Conservation (phyloP, 164 flowering plant genomes). For the Dillenia turbinata region DNA sequence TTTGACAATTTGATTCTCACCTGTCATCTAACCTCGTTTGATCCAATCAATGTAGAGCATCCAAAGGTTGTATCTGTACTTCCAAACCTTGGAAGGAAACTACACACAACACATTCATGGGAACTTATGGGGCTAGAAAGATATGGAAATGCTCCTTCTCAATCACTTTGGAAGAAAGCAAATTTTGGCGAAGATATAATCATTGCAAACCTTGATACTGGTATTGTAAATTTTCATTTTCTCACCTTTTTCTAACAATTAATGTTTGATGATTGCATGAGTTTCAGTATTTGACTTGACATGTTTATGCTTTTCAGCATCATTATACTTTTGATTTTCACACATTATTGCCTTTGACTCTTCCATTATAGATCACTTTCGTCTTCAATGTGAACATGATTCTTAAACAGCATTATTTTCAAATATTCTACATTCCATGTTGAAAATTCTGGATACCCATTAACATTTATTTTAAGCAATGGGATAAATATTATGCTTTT, state of each 20-base stretch:
- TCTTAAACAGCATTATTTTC: no score
- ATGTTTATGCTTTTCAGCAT: no score
- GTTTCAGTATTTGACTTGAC: no score
- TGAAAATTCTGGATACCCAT: no score
- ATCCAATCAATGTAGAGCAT: conserved; percentile 30
- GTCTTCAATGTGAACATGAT: neutral
- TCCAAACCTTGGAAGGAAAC: conserved; percentile 30
- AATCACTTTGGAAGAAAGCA: conserved; percentile 58
- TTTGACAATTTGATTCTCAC: neutral
- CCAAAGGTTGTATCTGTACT: conserved; percentile 67
- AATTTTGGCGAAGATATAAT: conserved; percentile 67
- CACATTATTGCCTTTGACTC: neutral
- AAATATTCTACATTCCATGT: no score
- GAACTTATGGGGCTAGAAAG: conserved; percentile 47
- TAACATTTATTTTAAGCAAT: no score
- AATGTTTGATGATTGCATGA: no score
- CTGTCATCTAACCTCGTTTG: neutral
- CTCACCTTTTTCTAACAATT: neutral
- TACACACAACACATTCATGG: conserved; percentile 77
- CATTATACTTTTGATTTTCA: no score
- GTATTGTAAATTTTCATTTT: conserved; percentile 17
- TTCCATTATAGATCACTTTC: conserved; percentile 7
- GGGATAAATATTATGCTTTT: no score
- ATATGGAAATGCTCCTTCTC: conserved; percentile 16
- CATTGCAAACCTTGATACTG: conserved; percentile 70